phyloP scores from a whole-genome alignment of 345 rosid species.

The Ceriops decandra region DNA sequence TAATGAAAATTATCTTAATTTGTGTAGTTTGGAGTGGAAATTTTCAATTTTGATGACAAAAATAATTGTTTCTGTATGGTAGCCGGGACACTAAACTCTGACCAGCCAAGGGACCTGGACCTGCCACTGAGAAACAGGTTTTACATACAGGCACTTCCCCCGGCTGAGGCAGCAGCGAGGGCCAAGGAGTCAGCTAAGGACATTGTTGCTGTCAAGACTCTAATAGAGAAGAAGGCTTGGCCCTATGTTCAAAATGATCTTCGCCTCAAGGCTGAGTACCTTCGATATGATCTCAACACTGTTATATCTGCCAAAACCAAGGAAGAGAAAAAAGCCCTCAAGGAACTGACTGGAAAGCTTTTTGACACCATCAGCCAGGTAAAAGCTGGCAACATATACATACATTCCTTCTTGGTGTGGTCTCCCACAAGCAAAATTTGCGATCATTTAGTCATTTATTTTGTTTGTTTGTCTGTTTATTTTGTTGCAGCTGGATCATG shows the following conservation, averaged over 20 bases:
- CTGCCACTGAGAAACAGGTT: constrained; percentile 60
- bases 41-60: not conserved
- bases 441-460: not conserved
- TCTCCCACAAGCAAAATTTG: not conserved
- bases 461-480: not conserved
- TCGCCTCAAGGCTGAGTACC: constrained; percentile 62
- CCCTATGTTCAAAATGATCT: constrained; percentile 85
- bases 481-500: constrained; percentile 65
- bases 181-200: constrained; percentile 89
- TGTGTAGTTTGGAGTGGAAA: too few relatives aligned
- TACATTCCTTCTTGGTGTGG: not conserved
- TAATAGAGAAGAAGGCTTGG: constrained; percentile 92
- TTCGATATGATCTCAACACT: constrained; percentile 89
- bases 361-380: constrained; percentile 60
- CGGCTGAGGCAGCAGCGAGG: constrained; percentile 63
- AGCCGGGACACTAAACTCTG: constrained; percentile 92
- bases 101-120: constrained; percentile 66
- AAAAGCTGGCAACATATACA: constrained; percentile 1
- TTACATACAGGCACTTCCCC: constrained; percentile 62
- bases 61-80: constrained; percentile 23
- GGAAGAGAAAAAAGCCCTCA: constrained; percentile 64
- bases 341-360: constrained; percentile 69
- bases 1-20: too few relatives aligned
- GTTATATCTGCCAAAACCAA: constrained; percentile 67
- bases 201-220: constrained; percentile 58